phyloP scores from a whole-genome alignment of 75 land plant genomes.

The Cunninghamia lanceolata region DNA sequence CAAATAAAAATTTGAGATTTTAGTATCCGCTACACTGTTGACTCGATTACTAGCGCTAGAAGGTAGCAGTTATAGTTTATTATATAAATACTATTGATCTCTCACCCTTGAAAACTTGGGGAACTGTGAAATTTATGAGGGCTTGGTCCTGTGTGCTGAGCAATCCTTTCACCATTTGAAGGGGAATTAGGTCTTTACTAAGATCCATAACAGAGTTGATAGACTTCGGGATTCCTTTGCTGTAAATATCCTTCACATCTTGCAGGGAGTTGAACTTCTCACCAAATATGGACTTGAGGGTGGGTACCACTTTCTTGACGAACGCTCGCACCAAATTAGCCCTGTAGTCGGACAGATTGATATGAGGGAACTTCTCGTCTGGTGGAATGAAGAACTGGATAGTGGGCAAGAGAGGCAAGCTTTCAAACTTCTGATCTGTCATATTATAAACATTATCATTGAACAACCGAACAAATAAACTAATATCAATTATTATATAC shows the following conservation, averaged over 20 bases:
- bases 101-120: slow-evolving; percentile 11
- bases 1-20: background rate
- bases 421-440: background rate
- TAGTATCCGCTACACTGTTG: too few species aligned
- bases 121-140: background rate
- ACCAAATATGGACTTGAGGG: slow-evolving; percentile 20
- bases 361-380: slow-evolving; percentile 47
- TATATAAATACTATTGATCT: background rate
- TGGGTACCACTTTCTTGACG: slow-evolving; percentile 25
- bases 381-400: slow-evolving; percentile 25
- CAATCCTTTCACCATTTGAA: slow-evolving; percentile 8
- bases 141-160: background rate
- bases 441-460: too few species aligned
- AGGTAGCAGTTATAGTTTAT: too few species aligned
- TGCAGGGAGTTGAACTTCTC: slow-evolving; percentile 27
- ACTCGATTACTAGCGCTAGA: background rate
- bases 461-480: too few species aligned
- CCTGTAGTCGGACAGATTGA: slow-evolving; percentile 37
- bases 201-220: background rate
- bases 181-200: background rate
- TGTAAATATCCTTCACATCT: slow-evolving; percentile 21
- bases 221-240: slow-evolving; percentile 4
- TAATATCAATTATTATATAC: too few species aligned
- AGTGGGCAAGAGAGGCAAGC: background rate
- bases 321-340: slow-evolving; percentile 22